Evolutionary conservation across 2,329 filamentous ascomycete genomes (phyloP), one percentile per base, ranked within the genome.

Genomic region (Torrubiellomyces zombiae): DNA sequence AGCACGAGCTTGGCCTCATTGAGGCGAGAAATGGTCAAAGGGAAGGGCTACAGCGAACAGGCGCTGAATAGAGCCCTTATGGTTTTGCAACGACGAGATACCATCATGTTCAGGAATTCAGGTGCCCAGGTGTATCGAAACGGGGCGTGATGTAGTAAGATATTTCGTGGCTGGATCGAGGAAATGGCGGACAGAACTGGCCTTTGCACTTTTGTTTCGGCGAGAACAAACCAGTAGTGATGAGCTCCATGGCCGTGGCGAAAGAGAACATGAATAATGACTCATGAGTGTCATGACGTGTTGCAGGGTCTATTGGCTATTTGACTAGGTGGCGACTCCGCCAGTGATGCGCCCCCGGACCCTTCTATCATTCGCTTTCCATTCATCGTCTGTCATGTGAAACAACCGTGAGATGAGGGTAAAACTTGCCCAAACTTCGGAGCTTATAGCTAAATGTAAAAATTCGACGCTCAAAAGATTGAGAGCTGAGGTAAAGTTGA

Each of bases 21-120:
- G 35, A 70, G 79, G 33, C 67, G 81, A 22, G 89, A 98, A 48
- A 85, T 98, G 61, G 82, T 92, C 5, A 83, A 93, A 42, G 75
- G 77, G 9, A 82, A 85, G 49, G 82, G 82, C 0, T 95, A 86
- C 51, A 82, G 70, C 34, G 89, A 95, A 51, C 75, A 82, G 45
- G 75, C 74, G 10, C 61, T 98, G 16, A 85, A 85, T 36, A 61
- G 86, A 38, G 81, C 86, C 1, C 49, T 98, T 38, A 73, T 86
- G 56, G 68, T 95, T 10, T 53, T 98, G 52, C 81, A 91, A 48
- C 64, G 85, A 42, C 68, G 83, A 37, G 86, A 94, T 39, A 92
- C 80, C 2, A 75, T 89, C 40, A 75, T 80, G 50, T 78, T 85
- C 48, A 60, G 80, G 30, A 75, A 79, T 39, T 76, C 80, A 38